These are phyloP conservation scores for Lepidium aucheri DNA, from an alignment of 345 rosid genomes.

Conservation along the genomic window DNA sequence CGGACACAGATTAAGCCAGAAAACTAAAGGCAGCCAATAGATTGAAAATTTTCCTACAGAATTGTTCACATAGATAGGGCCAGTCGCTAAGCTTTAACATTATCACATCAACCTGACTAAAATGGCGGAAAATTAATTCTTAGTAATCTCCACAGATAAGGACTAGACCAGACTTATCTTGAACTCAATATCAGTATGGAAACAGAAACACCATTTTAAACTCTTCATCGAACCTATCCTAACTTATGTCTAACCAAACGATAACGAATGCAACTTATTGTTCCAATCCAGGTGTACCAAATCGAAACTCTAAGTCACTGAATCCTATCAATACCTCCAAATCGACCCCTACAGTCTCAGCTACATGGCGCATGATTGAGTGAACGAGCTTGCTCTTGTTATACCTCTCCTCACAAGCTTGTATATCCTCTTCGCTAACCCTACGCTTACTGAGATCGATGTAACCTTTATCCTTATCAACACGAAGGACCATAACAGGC, in stretches of 20 bases:
- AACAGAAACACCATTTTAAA: background rate
- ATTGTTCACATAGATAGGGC: background rate
- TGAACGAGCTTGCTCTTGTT: constrained; percentile 74
- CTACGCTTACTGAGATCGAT: constrained; percentile 87
- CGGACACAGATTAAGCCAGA: background rate
- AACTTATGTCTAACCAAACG: background rate
- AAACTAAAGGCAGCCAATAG: background rate
- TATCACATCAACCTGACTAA: too few species aligned
- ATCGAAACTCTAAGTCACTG: background rate
- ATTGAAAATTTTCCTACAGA: background rate
- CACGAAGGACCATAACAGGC: constrained; percentile 94
- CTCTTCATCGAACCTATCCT: background rate
- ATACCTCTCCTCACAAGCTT: constrained; percentile 78
- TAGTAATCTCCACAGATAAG: too few species aligned
- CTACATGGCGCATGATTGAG: constrained; percentile 14
- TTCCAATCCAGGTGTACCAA: background rate
- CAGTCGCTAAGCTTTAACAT: background rate
- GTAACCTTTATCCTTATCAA: constrained; percentile 86
- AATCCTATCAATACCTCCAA: constrained; percentile 36
- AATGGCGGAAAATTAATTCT: too few species aligned
- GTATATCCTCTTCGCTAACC: constrained; percentile 83
- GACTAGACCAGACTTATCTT: too few species aligned
- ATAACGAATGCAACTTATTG: background rate
- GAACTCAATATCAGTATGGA: too few species aligned
- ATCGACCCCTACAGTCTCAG: constrained; percentile 16